Evolutionary conservation across 108 stramenopile genomes (phyloP).

Genomic region (Cyclotella choctawhatcheeana): DNA sequence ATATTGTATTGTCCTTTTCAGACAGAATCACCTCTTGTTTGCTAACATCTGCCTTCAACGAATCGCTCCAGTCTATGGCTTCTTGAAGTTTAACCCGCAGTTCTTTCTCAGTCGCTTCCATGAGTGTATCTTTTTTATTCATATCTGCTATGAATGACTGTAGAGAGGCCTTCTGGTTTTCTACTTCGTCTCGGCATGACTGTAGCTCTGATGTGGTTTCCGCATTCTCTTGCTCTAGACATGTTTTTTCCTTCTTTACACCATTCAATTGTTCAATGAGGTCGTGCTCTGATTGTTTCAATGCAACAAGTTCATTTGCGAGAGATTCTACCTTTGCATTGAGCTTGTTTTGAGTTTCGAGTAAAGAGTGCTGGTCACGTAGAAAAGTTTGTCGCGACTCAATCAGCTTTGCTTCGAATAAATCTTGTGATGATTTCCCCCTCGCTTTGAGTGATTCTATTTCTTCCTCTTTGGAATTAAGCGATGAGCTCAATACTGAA

Average conservation of each 20-base stretch:
- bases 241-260: neutral
- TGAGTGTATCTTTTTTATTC: neutral
- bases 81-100: neutral
- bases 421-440: conserved; percentile 4
- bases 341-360: neutral
- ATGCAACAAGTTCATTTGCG: neutral
- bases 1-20: neutral
- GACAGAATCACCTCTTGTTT: neutral
- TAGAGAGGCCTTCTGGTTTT: neutral
- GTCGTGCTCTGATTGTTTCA: neutral
- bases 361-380: neutral
- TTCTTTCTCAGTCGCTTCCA: neutral
- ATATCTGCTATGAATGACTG: neutral
- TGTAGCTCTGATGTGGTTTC: no score
- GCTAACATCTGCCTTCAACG: neutral
- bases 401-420: conserved; percentile 5
- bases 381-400: neutral
- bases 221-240: neutral
- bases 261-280: neutral
- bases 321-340: neutral
- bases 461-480: conserved; percentile 2
- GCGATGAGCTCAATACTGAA: neutral
- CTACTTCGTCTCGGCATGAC: neutral
- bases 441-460: conserved; percentile 10
- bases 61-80: neutral